A percentile compares a stretch with the other conserved stretches of the same genome.
Conservation (phyloP, 306 rosid genomes). For the Vigna nakashimae region DNA sequence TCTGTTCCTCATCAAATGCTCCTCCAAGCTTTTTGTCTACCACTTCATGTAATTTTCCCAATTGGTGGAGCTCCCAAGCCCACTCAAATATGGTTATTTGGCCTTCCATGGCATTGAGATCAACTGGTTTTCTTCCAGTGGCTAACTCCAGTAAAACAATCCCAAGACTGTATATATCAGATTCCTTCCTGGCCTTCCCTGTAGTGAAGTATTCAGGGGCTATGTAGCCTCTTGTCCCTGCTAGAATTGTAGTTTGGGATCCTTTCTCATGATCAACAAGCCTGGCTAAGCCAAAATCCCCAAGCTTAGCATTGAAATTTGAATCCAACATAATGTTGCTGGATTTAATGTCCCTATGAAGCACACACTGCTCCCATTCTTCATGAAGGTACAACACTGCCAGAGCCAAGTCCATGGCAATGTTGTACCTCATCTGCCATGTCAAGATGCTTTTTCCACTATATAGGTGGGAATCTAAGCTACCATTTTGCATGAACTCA, state of each 20-base stretch:
- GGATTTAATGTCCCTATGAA: constrained; percentile 49
- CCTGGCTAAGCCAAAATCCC: constrained; percentile 52
- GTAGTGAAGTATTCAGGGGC: constrained; percentile 34
- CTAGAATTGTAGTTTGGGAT: constrained; percentile 34
- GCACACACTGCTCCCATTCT: constrained; percentile 46
- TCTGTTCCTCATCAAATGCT: constrained; percentile 14
- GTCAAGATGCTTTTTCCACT: constrained; percentile 26
- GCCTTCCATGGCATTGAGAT: constrained; percentile 14
- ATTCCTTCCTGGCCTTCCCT: constrained; percentile 43
- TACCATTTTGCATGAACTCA: constrained; percentile 48
- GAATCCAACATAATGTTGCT: constrained; percentile 54
- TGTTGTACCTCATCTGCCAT: constrained; percentile 39
- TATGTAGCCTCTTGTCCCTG: constrained; percentile 49
- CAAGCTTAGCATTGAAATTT: constrained; percentile 48
- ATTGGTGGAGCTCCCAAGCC: constrained; percentile 10
- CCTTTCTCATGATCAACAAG: constrained; percentile 38
- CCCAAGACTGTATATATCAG: constrained; percentile 47
- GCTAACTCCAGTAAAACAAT: constrained; percentile 38
- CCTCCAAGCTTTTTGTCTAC: constrained; percentile 3
- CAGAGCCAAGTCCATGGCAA: constrained; percentile 40
- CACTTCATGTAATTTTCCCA: background rate
- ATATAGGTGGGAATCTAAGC: constrained; percentile 42
- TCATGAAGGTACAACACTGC: constrained; percentile 48
- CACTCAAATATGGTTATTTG: constrained; percentile 25
- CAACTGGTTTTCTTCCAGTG: constrained; percentile 40